These are phyloP conservation scores for Coniochaeta prunicola DNA, from an alignment of 2,329 filamentous ascomycete genomes.

Conservation along the genomic window DNA sequence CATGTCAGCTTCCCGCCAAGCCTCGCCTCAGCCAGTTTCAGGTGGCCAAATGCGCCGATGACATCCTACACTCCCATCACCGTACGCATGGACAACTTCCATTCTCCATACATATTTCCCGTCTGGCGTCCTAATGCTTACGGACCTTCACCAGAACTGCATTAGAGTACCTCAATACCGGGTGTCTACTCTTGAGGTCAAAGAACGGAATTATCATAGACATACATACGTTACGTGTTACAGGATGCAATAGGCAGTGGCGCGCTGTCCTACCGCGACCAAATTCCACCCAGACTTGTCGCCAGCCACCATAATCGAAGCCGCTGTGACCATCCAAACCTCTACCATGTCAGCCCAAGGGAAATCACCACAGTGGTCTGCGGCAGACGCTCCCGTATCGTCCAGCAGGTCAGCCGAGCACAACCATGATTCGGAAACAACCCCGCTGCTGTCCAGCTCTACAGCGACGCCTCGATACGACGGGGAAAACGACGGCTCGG, in stretches of 20 bases:
- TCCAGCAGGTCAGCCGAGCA: conserved; percentile 15
- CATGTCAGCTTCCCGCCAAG: not conserved
- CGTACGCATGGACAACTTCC: not conserved
- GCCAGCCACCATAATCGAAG: not conserved
- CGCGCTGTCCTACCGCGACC: not conserved
- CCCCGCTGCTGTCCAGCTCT: conserved; percentile 40
- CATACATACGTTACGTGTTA: not conserved
- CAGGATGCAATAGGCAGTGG: not conserved
- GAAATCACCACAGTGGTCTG: conserved; percentile 35
- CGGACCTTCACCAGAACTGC: not conserved
- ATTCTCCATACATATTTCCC: not conserved
- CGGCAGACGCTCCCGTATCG: conserved; percentile 17
- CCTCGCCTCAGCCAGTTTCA: not conserved
- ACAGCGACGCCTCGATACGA: conserved; percentile 30
- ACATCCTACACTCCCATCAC: no score
- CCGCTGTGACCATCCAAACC: not conserved
- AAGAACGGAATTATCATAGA: not conserved
- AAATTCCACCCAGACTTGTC: not conserved
- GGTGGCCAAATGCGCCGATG: not conserved
- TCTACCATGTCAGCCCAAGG: conserved; percentile 36
- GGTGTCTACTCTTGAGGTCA: not conserved
- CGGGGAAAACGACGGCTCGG: conserved; percentile 24
- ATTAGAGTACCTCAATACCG: not conserved
- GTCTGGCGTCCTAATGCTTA: not conserved
- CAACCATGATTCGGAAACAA: conserved; percentile 30